Evolutionary conservation across 177 flowering plant species (phyloP).

Genomic region (Vitis hybrid): DNA sequence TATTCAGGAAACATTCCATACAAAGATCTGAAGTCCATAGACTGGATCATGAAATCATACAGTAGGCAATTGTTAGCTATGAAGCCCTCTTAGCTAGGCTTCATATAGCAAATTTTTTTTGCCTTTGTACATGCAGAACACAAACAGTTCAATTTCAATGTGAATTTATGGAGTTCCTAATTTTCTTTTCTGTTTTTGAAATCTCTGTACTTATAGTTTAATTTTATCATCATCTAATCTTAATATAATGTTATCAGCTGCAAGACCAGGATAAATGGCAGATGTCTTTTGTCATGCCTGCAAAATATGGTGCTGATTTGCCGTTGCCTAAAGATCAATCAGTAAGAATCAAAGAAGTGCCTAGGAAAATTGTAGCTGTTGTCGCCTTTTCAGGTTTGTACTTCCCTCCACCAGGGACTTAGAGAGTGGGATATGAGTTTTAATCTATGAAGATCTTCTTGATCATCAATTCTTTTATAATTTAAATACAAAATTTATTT

Average conservation of each 20-base stretch:
- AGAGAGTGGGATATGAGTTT: background rate
- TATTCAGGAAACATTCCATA: background rate
- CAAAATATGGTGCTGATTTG: slow-evolving; percentile 76
- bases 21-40: background rate
- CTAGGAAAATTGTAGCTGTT: slow-evolving; percentile 66
- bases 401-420: background rate
- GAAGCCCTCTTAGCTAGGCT: background rate
- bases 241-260: slow-evolving; percentile 25
- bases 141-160: background rate
- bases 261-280: slow-evolving; percentile 64
- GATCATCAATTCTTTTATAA: too few relatives aligned
- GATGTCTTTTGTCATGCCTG: slow-evolving; percentile 97
- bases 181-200: background rate
- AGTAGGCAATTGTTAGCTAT: background rate
- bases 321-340: slow-evolving; percentile 82
- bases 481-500: too few relatives aligned
- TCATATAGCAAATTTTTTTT: background rate
- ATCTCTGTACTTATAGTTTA: background rate
- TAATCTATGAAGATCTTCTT: background rate
- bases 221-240: slow-evolving; percentile 4
- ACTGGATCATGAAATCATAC: background rate
- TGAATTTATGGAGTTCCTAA: background rate
- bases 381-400: slow-evolving; percentile 81
- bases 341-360: slow-evolving; percentile 72
- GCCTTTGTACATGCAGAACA: background rate